Percentiles rank a stretch among this genome's conserved stretches.
Evolutionary conservation across 202 grass and related monocot species (phyloP).

Genomic region (Saccharum hybrid): DNA sequence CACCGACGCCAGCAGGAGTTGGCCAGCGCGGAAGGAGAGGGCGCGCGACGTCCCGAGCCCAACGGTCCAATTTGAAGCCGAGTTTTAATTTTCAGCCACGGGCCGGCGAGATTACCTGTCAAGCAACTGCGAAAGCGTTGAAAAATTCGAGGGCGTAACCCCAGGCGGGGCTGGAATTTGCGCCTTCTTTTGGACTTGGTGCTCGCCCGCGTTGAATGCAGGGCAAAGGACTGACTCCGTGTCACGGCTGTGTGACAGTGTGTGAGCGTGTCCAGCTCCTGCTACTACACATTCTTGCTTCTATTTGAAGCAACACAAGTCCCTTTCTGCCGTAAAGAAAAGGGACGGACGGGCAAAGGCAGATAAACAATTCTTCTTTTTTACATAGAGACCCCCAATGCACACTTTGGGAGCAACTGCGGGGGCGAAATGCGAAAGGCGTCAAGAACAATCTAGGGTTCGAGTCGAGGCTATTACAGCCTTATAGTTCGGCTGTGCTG

Average conservation of each 20-base stretch:
- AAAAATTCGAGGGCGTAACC: not conserved
- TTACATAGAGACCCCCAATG: not conserved
- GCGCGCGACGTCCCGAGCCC: slow-evolving; percentile 1
- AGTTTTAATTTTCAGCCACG: slow-evolving; percentile 3
- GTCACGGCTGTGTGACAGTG: not conserved
- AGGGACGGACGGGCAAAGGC: not conserved
- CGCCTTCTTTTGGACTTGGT: slow-evolving; percentile 45
- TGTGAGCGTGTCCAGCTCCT: not conserved
- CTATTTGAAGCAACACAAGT: slow-evolving; percentile 37
- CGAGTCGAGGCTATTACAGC: not conserved
- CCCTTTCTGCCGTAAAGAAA: slow-evolving; percentile 47
- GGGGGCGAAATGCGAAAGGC: not conserved
- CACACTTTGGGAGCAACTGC: not conserved
- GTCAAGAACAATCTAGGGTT: not conserved
- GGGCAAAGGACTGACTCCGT: not conserved
- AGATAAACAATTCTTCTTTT: slow-evolving; percentile 22
- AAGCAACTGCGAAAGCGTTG: not conserved
- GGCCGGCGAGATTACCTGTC: not conserved
- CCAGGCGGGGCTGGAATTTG: not conserved
- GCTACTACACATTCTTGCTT: slow-evolving; percentile 46
- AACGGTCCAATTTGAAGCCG: slow-evolving; percentile 26
- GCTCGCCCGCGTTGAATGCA: slow-evolving; percentile 37
- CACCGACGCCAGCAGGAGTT: not conserved
- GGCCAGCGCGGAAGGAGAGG: not conserved
- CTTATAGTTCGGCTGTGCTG: too few species aligned